Conservation (phyloP, 2,329 filamentous ascomycete genomes). For the Aspergillus luchuensis region DNA sequence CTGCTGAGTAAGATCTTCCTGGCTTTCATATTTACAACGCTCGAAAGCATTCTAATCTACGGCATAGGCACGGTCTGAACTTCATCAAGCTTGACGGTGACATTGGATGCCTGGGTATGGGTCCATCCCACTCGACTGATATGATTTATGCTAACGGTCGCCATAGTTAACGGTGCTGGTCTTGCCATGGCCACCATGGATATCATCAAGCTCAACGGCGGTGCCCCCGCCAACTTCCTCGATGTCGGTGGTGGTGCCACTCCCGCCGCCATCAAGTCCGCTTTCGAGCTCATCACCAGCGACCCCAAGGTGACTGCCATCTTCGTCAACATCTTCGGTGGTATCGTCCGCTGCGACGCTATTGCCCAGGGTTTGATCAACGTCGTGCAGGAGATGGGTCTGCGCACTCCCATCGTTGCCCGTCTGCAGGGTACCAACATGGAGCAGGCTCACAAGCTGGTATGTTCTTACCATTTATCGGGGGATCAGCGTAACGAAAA, state of each 20-base stretch:
- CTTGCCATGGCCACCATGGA: conserved; percentile 99
- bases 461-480: conserved; percentile 45
- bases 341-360: conserved; percentile 96
- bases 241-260: conserved; percentile 98
- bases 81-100: conserved; percentile 99
- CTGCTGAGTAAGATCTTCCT: conserved; percentile 67
- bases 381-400: conserved; percentile 90
- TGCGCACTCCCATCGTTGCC: conserved; percentile 95
- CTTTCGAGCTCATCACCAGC: conserved; percentile 97
- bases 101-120: conserved; percentile 79
- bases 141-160: conserved; percentile 13
- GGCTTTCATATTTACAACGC: not conserved
- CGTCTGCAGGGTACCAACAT: conserved; percentile 98
- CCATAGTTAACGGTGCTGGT: conserved; percentile 87
- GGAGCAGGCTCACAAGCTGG: conserved; percentile 83
- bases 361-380: conserved; percentile 96
- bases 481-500: no score
- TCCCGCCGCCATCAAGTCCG: conserved; percentile 92
- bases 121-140: not conserved
- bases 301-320: conserved; percentile 98
- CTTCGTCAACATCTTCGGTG: conserved; percentile 99
- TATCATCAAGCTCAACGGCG: conserved; percentile 99
- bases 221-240: conserved; percentile 94
- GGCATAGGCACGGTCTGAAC: conserved; percentile 71
- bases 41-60: conserved; percentile 19